Conservation (phyloP, 805 yeast species). For the Soucietia sequanensis region DNA sequence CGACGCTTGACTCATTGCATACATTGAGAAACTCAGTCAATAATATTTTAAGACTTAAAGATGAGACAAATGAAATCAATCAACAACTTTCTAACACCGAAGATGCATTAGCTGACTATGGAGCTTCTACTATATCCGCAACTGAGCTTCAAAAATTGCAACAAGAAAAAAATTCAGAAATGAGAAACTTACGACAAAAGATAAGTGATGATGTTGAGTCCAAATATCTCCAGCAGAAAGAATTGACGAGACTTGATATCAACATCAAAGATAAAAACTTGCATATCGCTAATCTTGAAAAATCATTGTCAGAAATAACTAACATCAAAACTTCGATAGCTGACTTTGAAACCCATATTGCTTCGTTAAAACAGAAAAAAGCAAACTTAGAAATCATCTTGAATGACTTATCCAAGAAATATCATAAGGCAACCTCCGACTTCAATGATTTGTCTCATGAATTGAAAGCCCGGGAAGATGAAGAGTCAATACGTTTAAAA, state of each 20-base stretch:
- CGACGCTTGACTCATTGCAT: slow-evolving; percentile 11
- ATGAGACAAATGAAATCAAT: slow-evolving; percentile 25
- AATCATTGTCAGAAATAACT: slow-evolving; percentile 46
- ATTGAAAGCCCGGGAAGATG: background rate
- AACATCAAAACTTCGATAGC: slow-evolving; percentile 37
- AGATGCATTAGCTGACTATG: slow-evolving; percentile 37
- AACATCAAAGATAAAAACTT: slow-evolving; percentile 53
- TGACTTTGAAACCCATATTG: slow-evolving; percentile 26
- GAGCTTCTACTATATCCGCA: slow-evolving; percentile 33
- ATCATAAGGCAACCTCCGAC: slow-evolving; percentile 3
- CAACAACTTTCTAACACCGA: slow-evolving; percentile 24
- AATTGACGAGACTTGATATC: slow-evolving; percentile 45
- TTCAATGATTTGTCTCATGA: slow-evolving; percentile 3
- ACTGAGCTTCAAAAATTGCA: slow-evolving; percentile 48
- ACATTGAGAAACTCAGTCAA: slow-evolving; percentile 24
- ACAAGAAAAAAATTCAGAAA: slow-evolving; percentile 31
- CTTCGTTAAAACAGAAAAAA: slow-evolving; percentile 11
- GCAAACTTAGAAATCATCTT: slow-evolving; percentile 3
- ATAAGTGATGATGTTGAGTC: slow-evolving; percentile 33
- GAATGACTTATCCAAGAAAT: slow-evolving; percentile 5
- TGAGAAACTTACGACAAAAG: slow-evolving; percentile 39
- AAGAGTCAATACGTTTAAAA: background rate
- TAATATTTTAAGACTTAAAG: slow-evolving; percentile 33
- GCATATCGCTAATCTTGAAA: slow-evolving; percentile 52
- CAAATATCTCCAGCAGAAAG: slow-evolving; percentile 45